Evolutionary conservation across 768 basidiomycete genomes (phyloP), one percentile per base, ranked within the genome.

Genomic region (Serendipita sp.): DNA sequence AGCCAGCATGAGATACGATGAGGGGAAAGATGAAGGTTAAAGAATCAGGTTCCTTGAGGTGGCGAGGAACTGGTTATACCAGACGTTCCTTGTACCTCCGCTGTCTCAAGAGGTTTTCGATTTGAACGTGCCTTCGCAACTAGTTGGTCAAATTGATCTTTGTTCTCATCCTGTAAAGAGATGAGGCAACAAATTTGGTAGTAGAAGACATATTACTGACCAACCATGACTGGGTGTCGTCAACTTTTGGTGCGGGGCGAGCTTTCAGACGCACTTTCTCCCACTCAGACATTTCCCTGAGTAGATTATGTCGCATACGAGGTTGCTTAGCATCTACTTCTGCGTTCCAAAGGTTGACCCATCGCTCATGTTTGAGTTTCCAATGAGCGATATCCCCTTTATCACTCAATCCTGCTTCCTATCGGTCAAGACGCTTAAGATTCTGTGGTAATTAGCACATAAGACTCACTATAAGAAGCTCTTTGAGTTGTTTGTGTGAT

Each of bases 271-370:
- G 56, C 16, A n/a, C 56, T 35, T 60, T 30, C 35, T 60, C 56
- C 56, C 56, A 60, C 32, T 60, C 56, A 28, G 56, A 16, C 56
- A 60, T 36, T 10, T 60, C 56, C 32, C 35, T 60, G 56, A 60
- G 23, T 7, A 60, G 35, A 3, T 4, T 8, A 23, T 23, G 34
- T 35, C 34, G n/a, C 10, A 28, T 30, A 18, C 56, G 10, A 18
- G 56, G 56, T 23, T 60, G 23, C 2, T 23, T 32, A 4, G 56
- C 56, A 60, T 60, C 56, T 60, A 60, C 56, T 30, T 60, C 56
- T 35, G 56, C 56, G 35, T 60, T 60, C 56, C 56, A 60, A n/a
- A 60, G 28, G 28, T 60, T 60, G 28, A 60, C 56, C 56, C 56
- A 60, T 60, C 56, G 28, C 34, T 60, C 56, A 36, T 60, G 28